phyloP scores from a whole-genome alignment of 2,329 filamentous ascomycete genomes.

The Talaromyces sp. region DNA sequence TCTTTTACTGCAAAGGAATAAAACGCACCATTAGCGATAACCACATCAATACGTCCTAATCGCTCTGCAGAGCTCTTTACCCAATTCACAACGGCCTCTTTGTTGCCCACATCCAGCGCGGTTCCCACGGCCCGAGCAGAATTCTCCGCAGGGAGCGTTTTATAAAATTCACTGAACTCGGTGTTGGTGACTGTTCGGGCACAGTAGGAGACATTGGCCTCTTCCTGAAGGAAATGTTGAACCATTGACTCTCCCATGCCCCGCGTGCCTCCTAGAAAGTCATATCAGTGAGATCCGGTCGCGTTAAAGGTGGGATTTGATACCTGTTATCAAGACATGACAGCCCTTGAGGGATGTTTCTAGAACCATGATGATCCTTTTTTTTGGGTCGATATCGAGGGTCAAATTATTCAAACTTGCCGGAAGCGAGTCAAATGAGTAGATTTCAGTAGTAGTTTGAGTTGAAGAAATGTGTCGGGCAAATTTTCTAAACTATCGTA shows the following conservation, averaged over 20 bases:
- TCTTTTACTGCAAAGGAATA: neutral
- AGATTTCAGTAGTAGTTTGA: neutral
- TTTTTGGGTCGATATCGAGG: neutral
- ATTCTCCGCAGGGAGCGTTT: constrained; percentile 14
- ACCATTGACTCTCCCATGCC: constrained; percentile 28
- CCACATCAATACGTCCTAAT: constrained; percentile 20
- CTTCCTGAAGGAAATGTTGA: constrained; percentile 24
- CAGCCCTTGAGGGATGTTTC: neutral
- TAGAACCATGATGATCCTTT: neutral
- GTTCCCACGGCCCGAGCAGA: constrained; percentile 18
- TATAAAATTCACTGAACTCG: constrained; percentile 17
- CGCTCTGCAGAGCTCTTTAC: constrained; percentile 15
- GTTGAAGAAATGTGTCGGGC: too few relatives aligned
- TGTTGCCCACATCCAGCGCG: constrained; percentile 20
- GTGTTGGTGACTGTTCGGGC: constrained; percentile 21
- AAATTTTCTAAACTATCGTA: neutral
- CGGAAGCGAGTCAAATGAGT: neutral
- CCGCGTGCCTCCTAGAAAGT: constrained; percentile 22
- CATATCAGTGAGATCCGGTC: neutral
- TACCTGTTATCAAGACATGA: neutral
- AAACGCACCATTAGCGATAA: constrained; percentile 23
- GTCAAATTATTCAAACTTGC: neutral
- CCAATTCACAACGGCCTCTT: constrained; percentile 20
- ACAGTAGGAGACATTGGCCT: constrained; percentile 24
- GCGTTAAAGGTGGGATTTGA: neutral